These are phyloP conservation scores for Debaryomyces castellii DNA, from an alignment of 805 yeast species.

Conservation along the genomic window DNA sequence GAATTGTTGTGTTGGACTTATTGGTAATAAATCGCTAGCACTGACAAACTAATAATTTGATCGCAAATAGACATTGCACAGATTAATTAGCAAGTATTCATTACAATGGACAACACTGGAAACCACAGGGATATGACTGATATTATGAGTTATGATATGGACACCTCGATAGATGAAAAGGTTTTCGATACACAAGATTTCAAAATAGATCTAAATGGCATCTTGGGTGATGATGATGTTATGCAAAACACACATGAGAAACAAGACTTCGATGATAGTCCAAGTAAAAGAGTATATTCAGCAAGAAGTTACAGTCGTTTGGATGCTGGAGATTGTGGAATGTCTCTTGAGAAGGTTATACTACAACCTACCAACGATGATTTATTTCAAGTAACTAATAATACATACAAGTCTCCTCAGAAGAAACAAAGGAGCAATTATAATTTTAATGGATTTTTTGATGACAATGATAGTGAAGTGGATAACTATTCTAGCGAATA, in stretches of 20 bases:
- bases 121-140: background rate
- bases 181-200: slow-evolving; percentile 10
- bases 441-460: background rate
- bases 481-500: slow-evolving; percentile 10
- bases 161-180: background rate
- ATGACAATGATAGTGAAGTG: slow-evolving; percentile 8
- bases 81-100: background rate
- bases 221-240: slow-evolving; percentile 9
- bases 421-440: slow-evolving; percentile 3
- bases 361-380: slow-evolving; percentile 20
- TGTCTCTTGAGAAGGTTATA: slow-evolving; percentile 2
- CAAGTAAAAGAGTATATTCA: background rate
- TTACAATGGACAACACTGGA: background rate
- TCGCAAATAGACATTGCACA: background rate
- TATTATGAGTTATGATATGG: background rate
- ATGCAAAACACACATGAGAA: background rate
- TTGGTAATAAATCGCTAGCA: background rate
- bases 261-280: background rate
- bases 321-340: background rate
- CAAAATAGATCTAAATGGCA: slow-evolving; percentile 17
- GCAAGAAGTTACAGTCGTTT: slow-evolving; percentile 4
- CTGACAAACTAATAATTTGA: background rate
- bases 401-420: slow-evolving; percentile 7
- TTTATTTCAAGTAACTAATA: slow-evolving; percentile 31
- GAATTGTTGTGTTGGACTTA: background rate